Base-by-base conservation (phyloP, 768 basidiomycete species). In the Boletus subcaerulescens region DNA sequence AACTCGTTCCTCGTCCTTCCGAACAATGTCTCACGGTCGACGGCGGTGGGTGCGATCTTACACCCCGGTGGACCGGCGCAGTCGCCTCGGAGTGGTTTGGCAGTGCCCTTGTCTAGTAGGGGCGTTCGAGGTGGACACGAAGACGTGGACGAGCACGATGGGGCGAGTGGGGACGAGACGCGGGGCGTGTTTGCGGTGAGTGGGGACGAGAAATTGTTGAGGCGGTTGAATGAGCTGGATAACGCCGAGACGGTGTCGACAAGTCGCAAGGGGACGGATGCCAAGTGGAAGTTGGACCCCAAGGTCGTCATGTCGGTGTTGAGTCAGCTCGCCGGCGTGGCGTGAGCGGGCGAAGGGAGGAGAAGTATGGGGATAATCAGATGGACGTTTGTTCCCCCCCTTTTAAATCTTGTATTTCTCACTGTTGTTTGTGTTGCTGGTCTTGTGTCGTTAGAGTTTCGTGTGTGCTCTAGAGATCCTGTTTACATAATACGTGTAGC, bases 1-100 rank as follows among this genome's bases (percentile, higher is more conserved):
- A 90, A 85, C 69, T 82, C 81, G 47, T 93, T 93, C 81, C 82
- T 93, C 50, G 84, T 93, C 29, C 76, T 93, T 5, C 90, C 91
- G 3, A 89, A 86, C 73, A 87, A 89, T 60, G 83, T 91, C 59
- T 91, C 89, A 11, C 84, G 91, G 20, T 87, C 86, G n/a, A 87
- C 86, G 0, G 90, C 90, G 0, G 87, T 92, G 2, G 87, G 86
- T 42, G 82, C 86, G n/a, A 86, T 92, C 55, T 68, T 91, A 14
- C 83, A 86, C 61, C 86, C 87, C 0, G 85, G 83, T 5, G 79
- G 77, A 3, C 78, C 76, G 6, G 73, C 73, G 7, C 68, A 76
- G 33, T 73, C 73, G 4, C 69, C 73, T 0, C 53, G 64, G 50
- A 56, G 62, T 8, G 63, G 69, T 0, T 58, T 76, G 26, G 65